These are phyloP conservation scores for Aspergillus nomiae DNA, from an alignment of 2,329 filamentous ascomycete genomes.

Conservation along the genomic window DNA sequence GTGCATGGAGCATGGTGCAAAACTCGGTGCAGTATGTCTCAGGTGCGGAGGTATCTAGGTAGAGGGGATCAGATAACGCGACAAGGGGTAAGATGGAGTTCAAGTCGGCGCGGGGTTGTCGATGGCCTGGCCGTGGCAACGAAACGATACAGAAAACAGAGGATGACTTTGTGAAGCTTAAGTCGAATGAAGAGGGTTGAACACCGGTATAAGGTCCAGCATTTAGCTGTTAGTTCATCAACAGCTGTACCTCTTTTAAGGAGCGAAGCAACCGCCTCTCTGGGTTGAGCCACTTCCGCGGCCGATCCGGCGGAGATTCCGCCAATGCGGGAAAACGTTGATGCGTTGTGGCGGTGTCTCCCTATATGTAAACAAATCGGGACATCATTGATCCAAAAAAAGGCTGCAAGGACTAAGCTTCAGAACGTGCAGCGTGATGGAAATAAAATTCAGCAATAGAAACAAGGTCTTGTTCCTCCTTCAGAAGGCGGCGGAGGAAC, in stretches of 20 bases:
- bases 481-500: neutral
- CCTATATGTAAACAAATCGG: neutral
- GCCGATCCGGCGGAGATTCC: constrained; percentile 30
- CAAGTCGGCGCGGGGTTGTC: neutral
- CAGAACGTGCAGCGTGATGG: neutral
- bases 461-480: neutral
- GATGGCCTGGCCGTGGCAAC: neutral
- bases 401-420: neutral
- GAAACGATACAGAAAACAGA: neutral
- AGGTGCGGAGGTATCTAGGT: constrained; percentile 9
- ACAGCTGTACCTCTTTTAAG: constrained; percentile 11
- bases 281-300: constrained; percentile 32
- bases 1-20: constrained; percentile 28
- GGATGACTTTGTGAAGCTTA: neutral
- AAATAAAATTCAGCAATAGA: neutral
- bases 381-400: neutral
- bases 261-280: constrained; percentile 17
- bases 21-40: constrained; percentile 10
- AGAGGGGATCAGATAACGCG: constrained; percentile 12
- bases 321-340: constrained; percentile 31
- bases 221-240: neutral
- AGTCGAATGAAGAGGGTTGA: neutral
- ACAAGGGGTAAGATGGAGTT: neutral
- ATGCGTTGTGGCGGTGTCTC: constrained; percentile 33
- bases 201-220: neutral